Base-by-base conservation (phyloP, 2,329 filamentous ascomycete genomes). In the Teratosphaeria nubilosa region DNA sequence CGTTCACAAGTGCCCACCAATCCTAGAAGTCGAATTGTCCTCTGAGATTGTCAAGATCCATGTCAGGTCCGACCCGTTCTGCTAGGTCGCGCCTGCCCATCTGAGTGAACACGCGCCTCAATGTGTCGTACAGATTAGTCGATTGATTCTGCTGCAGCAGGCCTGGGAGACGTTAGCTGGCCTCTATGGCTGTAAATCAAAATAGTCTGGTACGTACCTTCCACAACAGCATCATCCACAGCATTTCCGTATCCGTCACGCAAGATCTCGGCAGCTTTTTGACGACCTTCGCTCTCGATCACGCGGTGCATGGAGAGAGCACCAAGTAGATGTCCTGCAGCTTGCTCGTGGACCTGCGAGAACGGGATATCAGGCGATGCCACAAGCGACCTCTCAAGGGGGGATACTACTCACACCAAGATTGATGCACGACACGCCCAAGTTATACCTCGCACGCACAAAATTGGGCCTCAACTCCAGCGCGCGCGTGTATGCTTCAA, bases 401-500 rank as follows among this genome's bases (percentile, higher is more conserved):
- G 74, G 97, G 97, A 41, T 41, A 74, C 92, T n/a, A 48, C 41
- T 97, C 60, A 97, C 94, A 52, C 94, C 94, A 1, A 99, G 83
- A 74, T 99, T 99, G 74, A 99, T 97, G 74, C 94, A 99, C 59
- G 85, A 90, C 10, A 99, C 94, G 50, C 92, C 94, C 1, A 99
- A 83, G 74, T 99, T 99, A 78, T 99, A 99, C 51, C 94, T 83
- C 2, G 94, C 94, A 59, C 94, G 88, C 20, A 99, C 95, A 71
- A 99, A 99, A 77, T 99, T 99, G 57, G 92, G 90, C 58, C 91
- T 88, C 60, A 96, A 83, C 51, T 86, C 87, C 9, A 99, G 82
- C 0, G 94, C 94, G 70, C 92, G 90, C 69, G 95, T 91, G 74
- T 99, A 99, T 0, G 94, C 94, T 51, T 91, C 88, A 68, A 99